Percentiles rank a stretch among this genome's conserved stretches.
phyloP scores from a whole-genome alignment of 2,329 filamentous ascomycete genomes.

The Apiospora rasikravindrae region DNA sequence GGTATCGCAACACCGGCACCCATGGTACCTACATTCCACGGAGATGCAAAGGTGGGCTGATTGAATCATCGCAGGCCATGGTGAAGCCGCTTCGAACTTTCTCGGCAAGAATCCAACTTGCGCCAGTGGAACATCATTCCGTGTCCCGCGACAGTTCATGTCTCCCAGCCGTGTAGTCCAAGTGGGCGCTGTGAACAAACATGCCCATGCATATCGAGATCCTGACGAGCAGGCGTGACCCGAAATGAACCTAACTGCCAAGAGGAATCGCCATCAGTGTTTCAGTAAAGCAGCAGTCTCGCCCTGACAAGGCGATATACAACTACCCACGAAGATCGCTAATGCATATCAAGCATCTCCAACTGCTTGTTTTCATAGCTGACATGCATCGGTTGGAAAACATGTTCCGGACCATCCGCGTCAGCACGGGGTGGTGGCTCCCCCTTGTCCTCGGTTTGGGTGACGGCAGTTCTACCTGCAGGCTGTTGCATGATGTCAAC shows the following conservation, averaged over 20 bases:
- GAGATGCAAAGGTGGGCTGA: background rate
- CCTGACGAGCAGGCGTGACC: background rate
- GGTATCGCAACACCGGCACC: background rate
- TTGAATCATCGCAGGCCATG: background rate
- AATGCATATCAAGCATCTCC: background rate
- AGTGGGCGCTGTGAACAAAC: background rate
- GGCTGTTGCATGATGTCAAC: background rate
- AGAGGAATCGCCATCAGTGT: background rate
- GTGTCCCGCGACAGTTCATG: background rate
- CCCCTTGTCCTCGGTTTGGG: background rate
- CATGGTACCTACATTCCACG: background rate
- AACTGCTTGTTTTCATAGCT: background rate
- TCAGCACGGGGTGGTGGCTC: too few relatives aligned
- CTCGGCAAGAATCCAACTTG: background rate
- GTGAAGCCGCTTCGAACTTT: background rate
- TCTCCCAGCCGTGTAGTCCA: background rate
- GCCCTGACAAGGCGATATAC: background rate
- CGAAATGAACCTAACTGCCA: background rate
- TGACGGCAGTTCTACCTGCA: background rate
- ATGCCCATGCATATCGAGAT: background rate
- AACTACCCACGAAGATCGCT: background rate
- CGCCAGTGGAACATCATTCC: background rate
- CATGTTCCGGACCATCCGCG: background rate
- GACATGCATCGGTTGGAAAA: background rate
- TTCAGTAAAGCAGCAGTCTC: background rate